Conservation (phyloP, 176 grass and related monocot species). For the Echinochloa phyllopogon region DNA sequence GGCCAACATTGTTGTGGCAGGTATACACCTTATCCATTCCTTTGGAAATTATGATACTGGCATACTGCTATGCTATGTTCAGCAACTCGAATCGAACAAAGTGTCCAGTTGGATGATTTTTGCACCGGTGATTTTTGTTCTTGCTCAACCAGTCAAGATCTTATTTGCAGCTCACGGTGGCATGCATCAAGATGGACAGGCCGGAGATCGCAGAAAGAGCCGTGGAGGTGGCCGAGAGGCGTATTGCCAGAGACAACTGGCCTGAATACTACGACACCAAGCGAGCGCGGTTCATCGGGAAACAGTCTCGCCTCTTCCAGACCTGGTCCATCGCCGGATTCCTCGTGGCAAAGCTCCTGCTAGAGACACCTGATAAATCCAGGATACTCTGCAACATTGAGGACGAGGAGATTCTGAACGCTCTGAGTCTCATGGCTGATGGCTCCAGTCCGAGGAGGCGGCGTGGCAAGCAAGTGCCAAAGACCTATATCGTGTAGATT, state of each 20-base stretch:
- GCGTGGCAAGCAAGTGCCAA: conserved; percentile 57
- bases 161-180: conserved; percentile 74
- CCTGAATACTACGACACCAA: conserved; percentile 93
- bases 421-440: conserved; percentile 63
- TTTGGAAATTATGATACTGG: not conserved
- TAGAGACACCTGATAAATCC: conserved; percentile 72
- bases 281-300: conserved; percentile 71
- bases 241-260: conserved; percentile 77
- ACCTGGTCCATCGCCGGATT: conserved; percentile 87
- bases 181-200: conserved; percentile 81
- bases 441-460: conserved; percentile 48
- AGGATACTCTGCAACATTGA: conserved; percentile 82
- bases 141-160: not conserved
- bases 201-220: conserved; percentile 74
- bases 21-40: conserved; percentile 33
- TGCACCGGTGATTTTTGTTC: not conserved
- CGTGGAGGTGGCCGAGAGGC: conserved; percentile 67
- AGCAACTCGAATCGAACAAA: not conserved
- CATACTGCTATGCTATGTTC: conserved; percentile 15
- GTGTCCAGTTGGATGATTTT: conserved; percentile 23
- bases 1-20: conserved; percentile 94
- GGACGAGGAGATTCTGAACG: conserved; percentile 75
- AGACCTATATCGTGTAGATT: conserved; percentile 67
- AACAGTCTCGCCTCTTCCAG: conserved; percentile 71
- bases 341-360: conserved; percentile 78